Conservation (phyloP, 208 protist species). For the Leishmania turanica region DNA sequence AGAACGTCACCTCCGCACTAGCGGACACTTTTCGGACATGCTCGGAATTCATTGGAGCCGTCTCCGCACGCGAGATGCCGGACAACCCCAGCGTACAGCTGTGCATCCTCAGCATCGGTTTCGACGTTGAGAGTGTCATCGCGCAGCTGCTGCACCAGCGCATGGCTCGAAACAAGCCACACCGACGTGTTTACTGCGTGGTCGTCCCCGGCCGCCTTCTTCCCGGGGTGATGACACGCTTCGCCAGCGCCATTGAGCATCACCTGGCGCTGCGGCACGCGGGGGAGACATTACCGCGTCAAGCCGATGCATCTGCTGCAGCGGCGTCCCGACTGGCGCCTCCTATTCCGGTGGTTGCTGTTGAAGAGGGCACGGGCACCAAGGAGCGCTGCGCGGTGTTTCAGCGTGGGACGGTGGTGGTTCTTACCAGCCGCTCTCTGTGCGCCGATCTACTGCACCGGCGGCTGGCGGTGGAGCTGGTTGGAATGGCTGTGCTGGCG, state of each 20-base stretch:
- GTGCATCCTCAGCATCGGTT: slow-evolving; percentile 65
- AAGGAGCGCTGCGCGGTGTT: slow-evolving; percentile 70
- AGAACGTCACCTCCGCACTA: not conserved
- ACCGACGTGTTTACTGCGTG: slow-evolving; percentile 59
- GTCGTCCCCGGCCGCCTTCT: slow-evolving; percentile 93
- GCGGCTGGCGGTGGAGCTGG: slow-evolving; percentile 60
- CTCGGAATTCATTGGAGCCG: slow-evolving; percentile 40
- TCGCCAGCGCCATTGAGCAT: slow-evolving; percentile 64
- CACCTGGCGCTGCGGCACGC: slow-evolving; percentile 11
- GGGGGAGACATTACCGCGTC: too few relatives aligned
- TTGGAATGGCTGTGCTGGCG: slow-evolving; percentile 46
- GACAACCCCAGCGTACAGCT: slow-evolving; percentile 60
- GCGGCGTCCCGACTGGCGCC: not conserved
- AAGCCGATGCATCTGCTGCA: not conserved
- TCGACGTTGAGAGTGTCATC: slow-evolving; percentile 60
- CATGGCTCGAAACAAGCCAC: not conserved
- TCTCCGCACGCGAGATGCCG: slow-evolving; percentile 35
- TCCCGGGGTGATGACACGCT: slow-evolving; percentile 89
- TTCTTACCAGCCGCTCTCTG: slow-evolving; percentile 60
- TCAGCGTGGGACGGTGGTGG: slow-evolving; percentile 63
- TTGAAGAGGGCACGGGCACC: slow-evolving; percentile 65
- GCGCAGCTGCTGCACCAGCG: slow-evolving; percentile 33
- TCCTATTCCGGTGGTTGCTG: slow-evolving; percentile 38
- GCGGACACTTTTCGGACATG: slow-evolving; percentile 12
- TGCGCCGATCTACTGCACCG: slow-evolving; percentile 85